Conservation (phyloP, 306 rosid species). For the Cyamopsis tetragonoloba region DNA sequence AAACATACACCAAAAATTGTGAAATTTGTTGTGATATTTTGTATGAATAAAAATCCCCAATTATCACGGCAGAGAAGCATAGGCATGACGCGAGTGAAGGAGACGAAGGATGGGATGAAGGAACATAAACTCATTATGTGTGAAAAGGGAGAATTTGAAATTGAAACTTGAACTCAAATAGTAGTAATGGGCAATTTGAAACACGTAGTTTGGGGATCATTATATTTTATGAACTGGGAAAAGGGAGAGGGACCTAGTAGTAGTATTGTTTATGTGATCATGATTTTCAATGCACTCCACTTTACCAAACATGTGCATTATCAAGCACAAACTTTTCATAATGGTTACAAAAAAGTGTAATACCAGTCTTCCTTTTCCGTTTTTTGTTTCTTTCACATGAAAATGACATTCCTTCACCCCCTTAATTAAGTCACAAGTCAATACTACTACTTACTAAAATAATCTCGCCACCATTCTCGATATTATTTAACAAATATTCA, state of each 20-base stretch:
- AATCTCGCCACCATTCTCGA: slow-evolving; percentile 45
- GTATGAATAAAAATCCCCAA: not conserved
- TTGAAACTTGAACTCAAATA: slow-evolving; percentile 9
- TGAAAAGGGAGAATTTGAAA: not conserved
- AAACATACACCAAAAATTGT: too few relatives aligned
- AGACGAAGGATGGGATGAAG: not conserved
- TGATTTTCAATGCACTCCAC: slow-evolving; percentile 34
- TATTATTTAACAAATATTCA: too few relatives aligned
- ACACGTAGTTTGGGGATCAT: slow-evolving; percentile 14
- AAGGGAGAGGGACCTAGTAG: not conserved
- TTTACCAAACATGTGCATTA: slow-evolving; percentile 20
- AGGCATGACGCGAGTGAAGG: not conserved
- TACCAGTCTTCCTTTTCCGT: not conserved
- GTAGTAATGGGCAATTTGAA: slow-evolving; percentile 26
- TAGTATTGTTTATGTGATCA: not conserved
- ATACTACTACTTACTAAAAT: slow-evolving; percentile 7
- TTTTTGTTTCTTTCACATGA: not conserved
- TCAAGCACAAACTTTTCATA: not conserved
- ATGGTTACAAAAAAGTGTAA: not conserved
- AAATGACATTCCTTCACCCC: not conserved
- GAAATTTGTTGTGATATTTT: not conserved
- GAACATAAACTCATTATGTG: too few relatives aligned
- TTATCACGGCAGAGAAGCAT: slow-evolving; percentile 23
- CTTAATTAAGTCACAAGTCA: too few relatives aligned
- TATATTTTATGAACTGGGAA: slow-evolving; percentile 11